Conservation (phyloP, 2,329 filamentous ascomycete species). For the Nemania sp. region DNA sequence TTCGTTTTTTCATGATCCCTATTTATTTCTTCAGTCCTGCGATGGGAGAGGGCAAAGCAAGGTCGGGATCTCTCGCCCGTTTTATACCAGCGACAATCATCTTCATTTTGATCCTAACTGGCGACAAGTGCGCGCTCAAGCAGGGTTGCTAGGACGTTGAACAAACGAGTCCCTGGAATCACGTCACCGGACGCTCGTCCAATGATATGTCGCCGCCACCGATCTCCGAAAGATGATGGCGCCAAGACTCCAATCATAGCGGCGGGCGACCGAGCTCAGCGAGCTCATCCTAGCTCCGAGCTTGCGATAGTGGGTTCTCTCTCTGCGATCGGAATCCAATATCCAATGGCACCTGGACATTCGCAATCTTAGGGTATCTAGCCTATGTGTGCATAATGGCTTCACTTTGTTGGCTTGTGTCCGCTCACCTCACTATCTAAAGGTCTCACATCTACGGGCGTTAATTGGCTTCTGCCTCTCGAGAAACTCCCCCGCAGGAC, state of each 20-base stretch:
- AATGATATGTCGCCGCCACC: conserved; percentile 6
- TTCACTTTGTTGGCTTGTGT: too few relatives aligned
- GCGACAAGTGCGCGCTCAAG: background rate
- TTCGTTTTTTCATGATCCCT: background rate
- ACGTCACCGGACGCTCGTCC: conserved; percentile 20
- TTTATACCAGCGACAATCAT: conserved; percentile 11
- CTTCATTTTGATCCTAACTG: conserved; percentile 13
- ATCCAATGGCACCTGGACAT: too few relatives aligned
- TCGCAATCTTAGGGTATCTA: too few relatives aligned
- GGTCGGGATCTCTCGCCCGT: conserved; percentile 27
- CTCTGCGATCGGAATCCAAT: too few relatives aligned
- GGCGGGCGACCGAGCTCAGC: conserved; percentile 8
- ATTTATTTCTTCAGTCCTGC: conserved; percentile 13
- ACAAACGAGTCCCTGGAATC: conserved; percentile 18
- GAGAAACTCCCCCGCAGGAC: background rate
- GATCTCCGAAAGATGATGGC: conserved; percentile 17
- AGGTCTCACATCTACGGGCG: background rate
- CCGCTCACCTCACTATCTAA: background rate
- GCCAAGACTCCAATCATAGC: conserved; percentile 21
- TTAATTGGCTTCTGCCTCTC: conserved; percentile 7
- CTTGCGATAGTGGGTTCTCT: too few relatives aligned
- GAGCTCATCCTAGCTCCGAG: background rate
- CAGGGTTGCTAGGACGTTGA: conserved; percentile 11
- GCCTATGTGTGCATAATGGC: too few relatives aligned
- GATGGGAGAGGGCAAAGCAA: background rate